A percentile compares a stretch with the other conserved stretches of the same genome.
Evolutionary conservation across 1,284 basidiomycete species (phyloP).

Genomic region (Sporisorium reilianum): DNA sequence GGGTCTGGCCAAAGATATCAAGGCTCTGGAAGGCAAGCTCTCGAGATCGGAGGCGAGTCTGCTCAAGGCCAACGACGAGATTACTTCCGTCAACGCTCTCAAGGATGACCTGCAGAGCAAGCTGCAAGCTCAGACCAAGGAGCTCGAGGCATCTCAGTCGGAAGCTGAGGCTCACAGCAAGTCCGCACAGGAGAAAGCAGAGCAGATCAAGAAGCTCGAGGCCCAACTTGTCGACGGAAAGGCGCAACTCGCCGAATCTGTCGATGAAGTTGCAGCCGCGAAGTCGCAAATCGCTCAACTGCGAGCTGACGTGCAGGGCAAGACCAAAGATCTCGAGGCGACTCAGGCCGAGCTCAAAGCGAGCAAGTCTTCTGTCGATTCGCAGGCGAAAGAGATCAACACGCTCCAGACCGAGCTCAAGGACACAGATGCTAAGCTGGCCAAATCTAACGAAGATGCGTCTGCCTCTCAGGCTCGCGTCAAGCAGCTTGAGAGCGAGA

Average conservation of each 20-base stretch:
- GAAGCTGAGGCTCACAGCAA: conserved; percentile 19
- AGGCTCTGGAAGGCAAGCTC: conserved; percentile 21
- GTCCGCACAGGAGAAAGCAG: conserved; percentile 22
- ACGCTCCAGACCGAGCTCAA: conserved; percentile 11
- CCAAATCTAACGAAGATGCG: conserved; percentile 1
- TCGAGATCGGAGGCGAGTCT: conserved; percentile 16
- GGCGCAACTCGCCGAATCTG: conserved; percentile 11
- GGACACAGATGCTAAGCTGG: conserved; percentile 8
- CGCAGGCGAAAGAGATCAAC: conserved; percentile 8
- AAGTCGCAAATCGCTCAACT: conserved; percentile 19
- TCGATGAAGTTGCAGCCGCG: conserved; percentile 15
- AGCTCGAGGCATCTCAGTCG: conserved; percentile 16
- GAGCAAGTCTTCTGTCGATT: conserved; percentile 11
- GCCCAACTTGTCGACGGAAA: conserved; percentile 19
- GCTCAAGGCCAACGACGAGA: conserved; percentile 19
- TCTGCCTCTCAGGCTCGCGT: conserved; percentile 6
- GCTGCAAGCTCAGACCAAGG: conserved; percentile 23
- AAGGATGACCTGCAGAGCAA: conserved; percentile 22
- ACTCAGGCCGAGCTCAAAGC: conserved; percentile 16
- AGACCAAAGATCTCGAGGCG: conserved; percentile 16
- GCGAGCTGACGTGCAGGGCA: conserved; percentile 14
- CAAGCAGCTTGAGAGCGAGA: conserved; percentile 13
- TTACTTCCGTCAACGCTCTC: conserved; percentile 16
- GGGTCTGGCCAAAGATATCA: conserved; percentile 19
- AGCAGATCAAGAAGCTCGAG: conserved; percentile 26